Evolutionary conservation across 2,329 filamentous ascomycete genomes (phyloP).

Genomic region (Dactylellina haptotyla): DNA sequence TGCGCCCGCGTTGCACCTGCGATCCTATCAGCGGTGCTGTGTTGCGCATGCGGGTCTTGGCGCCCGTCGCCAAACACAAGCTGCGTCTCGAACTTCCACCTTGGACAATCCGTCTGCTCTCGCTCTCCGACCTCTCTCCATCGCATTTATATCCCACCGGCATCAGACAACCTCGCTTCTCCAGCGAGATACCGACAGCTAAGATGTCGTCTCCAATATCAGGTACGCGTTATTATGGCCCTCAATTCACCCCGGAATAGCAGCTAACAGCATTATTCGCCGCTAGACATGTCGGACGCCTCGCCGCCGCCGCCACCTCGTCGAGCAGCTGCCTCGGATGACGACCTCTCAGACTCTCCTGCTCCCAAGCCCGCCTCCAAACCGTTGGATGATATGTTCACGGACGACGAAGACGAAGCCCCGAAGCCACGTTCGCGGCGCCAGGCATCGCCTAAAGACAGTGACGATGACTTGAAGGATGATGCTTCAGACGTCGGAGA

Average conservation of each 20-base stretch:
- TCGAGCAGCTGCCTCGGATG: constrained; percentile 30
- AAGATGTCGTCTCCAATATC: constrained; percentile 44
- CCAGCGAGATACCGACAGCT: constrained; percentile 1
- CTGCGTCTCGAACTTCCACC: constrained; percentile 33
- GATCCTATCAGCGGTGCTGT: no score
- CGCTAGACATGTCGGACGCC: constrained; percentile 34
- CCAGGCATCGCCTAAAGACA: constrained; percentile 32
- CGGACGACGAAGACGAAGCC: constrained; percentile 36
- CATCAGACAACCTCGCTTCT: constrained; percentile 2
- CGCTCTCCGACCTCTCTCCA: not conserved
- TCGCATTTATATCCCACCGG: not conserved
- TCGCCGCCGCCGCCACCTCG: constrained; percentile 26
- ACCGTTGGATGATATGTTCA: constrained; percentile 40
- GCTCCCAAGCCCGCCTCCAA: constrained; percentile 55
- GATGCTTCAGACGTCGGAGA: constrained; percentile 26
- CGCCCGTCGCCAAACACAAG: constrained; percentile 44
- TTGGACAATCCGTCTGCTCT: not conserved
- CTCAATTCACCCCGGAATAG: not conserved
- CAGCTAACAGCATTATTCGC: constrained; percentile 5
- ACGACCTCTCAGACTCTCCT: constrained; percentile 53
- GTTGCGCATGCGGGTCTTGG: constrained; percentile 51
- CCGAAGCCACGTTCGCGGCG: constrained; percentile 40
- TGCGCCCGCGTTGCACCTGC: no score
- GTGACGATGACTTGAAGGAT: constrained; percentile 32
- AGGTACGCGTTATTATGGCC: constrained; percentile 35